A percentile compares a stretch with the other conserved stretches of the same genome.
Evolutionary conservation across 129 eudicot species (phyloP).

Genomic region (Chrysanthemum lavandulifolium): DNA sequence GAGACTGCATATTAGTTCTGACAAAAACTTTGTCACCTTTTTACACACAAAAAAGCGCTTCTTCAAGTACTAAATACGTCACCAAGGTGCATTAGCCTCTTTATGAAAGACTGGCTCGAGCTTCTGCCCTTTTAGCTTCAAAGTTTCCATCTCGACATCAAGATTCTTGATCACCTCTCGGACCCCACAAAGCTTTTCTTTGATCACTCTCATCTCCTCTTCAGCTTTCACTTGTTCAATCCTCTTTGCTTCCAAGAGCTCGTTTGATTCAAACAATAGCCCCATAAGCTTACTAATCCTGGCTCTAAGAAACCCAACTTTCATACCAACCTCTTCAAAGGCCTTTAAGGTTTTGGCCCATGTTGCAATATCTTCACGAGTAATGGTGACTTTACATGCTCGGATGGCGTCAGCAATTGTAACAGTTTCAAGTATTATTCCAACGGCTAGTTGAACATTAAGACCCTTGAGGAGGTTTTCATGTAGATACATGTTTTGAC

Average conservation of each 20-base stretch:
- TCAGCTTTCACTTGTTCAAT: slow-evolving; percentile 36
- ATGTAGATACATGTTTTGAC: slow-evolving; percentile 61
- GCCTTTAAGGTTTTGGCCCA: slow-evolving; percentile 65
- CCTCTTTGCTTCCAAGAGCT: slow-evolving; percentile 30
- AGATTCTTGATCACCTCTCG: slow-evolving; percentile 33
- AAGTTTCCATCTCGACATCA: slow-evolving; percentile 42
- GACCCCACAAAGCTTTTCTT: slow-evolving; percentile 33
- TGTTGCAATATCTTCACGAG: slow-evolving; percentile 38
- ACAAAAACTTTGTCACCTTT: not conserved
- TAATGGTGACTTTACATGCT: slow-evolving; percentile 34
- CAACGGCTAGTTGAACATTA: slow-evolving; percentile 54
- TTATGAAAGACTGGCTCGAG: slow-evolving; percentile 34
- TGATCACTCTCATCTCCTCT: slow-evolving; percentile 38
- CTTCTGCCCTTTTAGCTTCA: slow-evolving; percentile 31
- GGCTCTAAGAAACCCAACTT: slow-evolving; percentile 51
- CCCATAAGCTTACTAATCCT: slow-evolving; percentile 38
- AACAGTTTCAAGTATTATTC: slow-evolving; percentile 56
- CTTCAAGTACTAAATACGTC: slow-evolving; percentile 13
- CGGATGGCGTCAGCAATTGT: slow-evolving; percentile 67
- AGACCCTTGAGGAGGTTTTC: slow-evolving; percentile 50
- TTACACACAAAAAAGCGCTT: not conserved
- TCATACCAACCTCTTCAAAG: slow-evolving; percentile 70
- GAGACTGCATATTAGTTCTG: not conserved
- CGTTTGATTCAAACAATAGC: slow-evolving; percentile 31
- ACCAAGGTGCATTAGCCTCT: slow-evolving; percentile 61